Evolutionary conservation across 2,329 filamentous ascomycete genomes (phyloP).

Genomic region (Monosporascus sp.): DNA sequence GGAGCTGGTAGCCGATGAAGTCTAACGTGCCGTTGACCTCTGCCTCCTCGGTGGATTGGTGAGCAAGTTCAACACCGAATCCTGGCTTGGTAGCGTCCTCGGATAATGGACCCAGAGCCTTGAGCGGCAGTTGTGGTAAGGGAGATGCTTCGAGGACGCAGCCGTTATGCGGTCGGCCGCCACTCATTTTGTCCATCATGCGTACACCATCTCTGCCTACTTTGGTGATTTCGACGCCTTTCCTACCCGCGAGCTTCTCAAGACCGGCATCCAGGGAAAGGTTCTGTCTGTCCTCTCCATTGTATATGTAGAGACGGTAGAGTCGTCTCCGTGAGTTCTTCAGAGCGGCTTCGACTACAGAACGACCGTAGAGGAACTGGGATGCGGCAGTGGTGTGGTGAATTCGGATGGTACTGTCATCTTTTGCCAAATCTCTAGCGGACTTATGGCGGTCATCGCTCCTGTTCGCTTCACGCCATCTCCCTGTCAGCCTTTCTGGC

Average conservation of each 20-base stretch:
- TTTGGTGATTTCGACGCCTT: constrained; percentile 50
- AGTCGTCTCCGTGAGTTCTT: constrained; percentile 62
- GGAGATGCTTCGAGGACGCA: constrained; percentile 83
- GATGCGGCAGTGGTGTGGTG: constrained; percentile 75
- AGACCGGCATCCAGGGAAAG: constrained; percentile 39
- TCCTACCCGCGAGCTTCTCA: constrained; percentile 40
- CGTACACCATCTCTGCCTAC: constrained; percentile 57
- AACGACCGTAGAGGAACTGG: constrained; percentile 84
- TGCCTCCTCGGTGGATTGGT: constrained; percentile 71
- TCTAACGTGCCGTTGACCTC: constrained; percentile 63
- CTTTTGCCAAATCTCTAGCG: constrained; percentile 3
- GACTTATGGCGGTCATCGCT: constrained; percentile 5
- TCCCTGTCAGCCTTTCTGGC: neutral
- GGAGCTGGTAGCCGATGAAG: constrained; percentile 39
- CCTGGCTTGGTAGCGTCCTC: constrained; percentile 39
- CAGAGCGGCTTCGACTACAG: constrained; percentile 75
- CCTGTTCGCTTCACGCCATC: neutral
- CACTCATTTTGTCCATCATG: constrained; percentile 78
- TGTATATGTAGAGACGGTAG: constrained; percentile 79
- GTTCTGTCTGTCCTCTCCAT: constrained; percentile 49
- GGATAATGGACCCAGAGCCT: constrained; percentile 47
- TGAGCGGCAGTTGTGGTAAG: constrained; percentile 66
- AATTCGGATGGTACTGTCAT: constrained; percentile 32
- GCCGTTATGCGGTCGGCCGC: constrained; percentile 82
- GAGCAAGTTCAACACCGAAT: constrained; percentile 56